A percentile compares a stretch with the other conserved stretches of the same genome.
Conservation (phyloP, 192 early-diverging fungal species). For the Coemansia sp. region DNA sequence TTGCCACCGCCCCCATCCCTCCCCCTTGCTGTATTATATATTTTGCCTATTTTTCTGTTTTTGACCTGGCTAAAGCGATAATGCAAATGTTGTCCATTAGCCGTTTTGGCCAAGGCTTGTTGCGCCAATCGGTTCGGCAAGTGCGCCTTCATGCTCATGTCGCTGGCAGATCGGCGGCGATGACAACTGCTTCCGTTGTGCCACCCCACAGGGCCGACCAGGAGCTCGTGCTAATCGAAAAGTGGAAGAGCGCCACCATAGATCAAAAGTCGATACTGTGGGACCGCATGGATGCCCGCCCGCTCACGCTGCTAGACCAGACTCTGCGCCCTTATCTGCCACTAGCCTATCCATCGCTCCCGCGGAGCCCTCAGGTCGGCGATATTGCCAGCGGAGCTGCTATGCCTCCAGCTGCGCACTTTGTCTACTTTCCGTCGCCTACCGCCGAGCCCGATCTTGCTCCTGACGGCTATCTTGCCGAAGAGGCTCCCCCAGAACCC, state of each 20-base stretch:
- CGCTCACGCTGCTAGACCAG: conserved; percentile 44
- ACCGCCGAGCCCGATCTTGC: conserved; percentile 64
- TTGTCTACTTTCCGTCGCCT: conserved; percentile 77
- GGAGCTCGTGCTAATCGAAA: conserved; percentile 1
- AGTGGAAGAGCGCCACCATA: conserved; percentile 21
- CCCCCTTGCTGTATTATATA: background rate
- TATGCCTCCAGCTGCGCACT: conserved; percentile 73
- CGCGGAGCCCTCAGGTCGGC: conserved; percentile 24
- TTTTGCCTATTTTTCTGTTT: background rate
- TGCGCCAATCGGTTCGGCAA: background rate
- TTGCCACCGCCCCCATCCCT: background rate
- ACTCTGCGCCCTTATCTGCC: conserved; percentile 47
- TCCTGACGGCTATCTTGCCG: conserved; percentile 79
- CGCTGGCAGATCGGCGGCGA: background rate
- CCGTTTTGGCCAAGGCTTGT: background rate
- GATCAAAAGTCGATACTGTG: conserved; percentile 16
- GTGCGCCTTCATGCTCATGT: background rate
- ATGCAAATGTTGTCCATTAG: background rate
- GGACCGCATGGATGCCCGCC: conserved; percentile 49
- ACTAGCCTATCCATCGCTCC: conserved; percentile 11
- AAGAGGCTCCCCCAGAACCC: conserved; percentile 72
- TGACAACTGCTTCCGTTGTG: background rate
- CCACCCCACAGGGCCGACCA: background rate
- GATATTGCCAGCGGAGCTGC: conserved; percentile 38
- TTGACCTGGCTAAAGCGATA: background rate